A percentile compares a stretch with the other conserved stretches of the same genome.
These are phyloP conservation scores for Astraeus odoratus DNA, from an alignment of 768 basidiomycete genomes.

Conservation along the genomic window DNA sequence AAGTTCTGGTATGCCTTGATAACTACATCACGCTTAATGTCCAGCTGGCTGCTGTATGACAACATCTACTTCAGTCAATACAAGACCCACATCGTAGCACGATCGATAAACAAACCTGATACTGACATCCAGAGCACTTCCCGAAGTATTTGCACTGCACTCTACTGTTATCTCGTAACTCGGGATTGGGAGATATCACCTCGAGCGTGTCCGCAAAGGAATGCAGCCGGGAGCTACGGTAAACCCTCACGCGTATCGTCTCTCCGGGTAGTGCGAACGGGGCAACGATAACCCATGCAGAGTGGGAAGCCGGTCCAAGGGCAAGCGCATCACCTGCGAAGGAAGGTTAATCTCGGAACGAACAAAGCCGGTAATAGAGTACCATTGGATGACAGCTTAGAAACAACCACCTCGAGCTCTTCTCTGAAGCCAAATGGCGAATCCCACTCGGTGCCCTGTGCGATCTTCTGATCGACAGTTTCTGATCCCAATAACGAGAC, in stretches of 20 bases:
- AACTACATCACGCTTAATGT: conserved; percentile 81
- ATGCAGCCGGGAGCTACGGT: conserved; percentile 61
- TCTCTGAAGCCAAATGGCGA: conserved; percentile 54
- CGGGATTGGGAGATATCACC: conserved; percentile 54
- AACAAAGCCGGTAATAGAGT: conserved; percentile 11
- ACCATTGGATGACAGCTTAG: conserved; percentile 59
- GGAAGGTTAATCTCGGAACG: not conserved
- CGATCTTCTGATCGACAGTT: conserved; percentile 42
- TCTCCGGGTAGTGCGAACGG: conserved; percentile 87
- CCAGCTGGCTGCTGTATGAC: conserved; percentile 79
- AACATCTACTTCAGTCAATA: conserved; percentile 53
- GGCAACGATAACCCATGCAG: conserved; percentile 75
- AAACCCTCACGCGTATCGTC: conserved; percentile 63
- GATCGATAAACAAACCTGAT: conserved; percentile 50
- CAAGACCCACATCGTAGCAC: not conserved
- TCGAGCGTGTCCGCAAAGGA: conserved; percentile 72
- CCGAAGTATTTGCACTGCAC: conserved; percentile 86
- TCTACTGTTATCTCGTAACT: conserved; percentile 56
- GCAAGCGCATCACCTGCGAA: conserved; percentile 62
- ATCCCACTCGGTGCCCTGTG: conserved; percentile 45
- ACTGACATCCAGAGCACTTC: conserved; percentile 88
- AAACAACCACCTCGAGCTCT: conserved; percentile 62
- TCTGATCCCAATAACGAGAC: conserved; percentile 57
- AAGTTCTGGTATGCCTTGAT: conserved; percentile 78
- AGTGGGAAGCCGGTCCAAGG: conserved; percentile 36